phyloP scores from a whole-genome alignment of 2,329 filamentous ascomycete species.

The Lizonia empirigonia region DNA sequence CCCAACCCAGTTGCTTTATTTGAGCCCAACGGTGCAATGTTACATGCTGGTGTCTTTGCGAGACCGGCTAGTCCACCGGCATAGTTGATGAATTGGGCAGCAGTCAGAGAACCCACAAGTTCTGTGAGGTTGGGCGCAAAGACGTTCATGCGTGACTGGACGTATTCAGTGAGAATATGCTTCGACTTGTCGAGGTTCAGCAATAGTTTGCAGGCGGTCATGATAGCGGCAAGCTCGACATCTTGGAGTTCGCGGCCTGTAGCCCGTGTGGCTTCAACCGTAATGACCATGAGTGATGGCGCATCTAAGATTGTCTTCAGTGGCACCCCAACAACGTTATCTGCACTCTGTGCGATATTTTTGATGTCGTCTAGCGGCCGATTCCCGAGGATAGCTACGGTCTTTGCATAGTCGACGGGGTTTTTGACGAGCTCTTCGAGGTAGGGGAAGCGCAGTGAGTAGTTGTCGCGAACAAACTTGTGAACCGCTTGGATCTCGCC shows the following conservation, averaged over 20 bases:
- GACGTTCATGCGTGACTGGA: slow-evolving; percentile 94
- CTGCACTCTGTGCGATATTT: slow-evolving; percentile 72
- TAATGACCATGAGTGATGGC: slow-evolving; percentile 92
- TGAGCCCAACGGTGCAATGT: slow-evolving; percentile 86
- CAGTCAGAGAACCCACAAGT: slow-evolving; percentile 88
- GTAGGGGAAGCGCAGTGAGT: slow-evolving; percentile 91
- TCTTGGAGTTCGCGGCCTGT: slow-evolving; percentile 77
- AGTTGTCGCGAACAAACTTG: slow-evolving; percentile 96
- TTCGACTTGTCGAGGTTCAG: slow-evolving; percentile 88
- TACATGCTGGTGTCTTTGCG: slow-evolving; percentile 91
- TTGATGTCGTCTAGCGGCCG: slow-evolving; percentile 90
- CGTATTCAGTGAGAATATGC: slow-evolving; percentile 85
- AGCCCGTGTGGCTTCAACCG: slow-evolving; percentile 89
- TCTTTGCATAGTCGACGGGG: slow-evolving; percentile 92
- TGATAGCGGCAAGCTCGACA: slow-evolving; percentile 75
- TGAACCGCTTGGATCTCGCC: slow-evolving; percentile 91
- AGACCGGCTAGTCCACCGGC: slow-evolving; percentile 87
- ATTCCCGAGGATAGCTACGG: slow-evolving; percentile 91
- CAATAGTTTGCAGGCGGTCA: slow-evolving; percentile 83
- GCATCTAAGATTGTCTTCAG: slow-evolving; percentile 84
- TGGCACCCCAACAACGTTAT: slow-evolving; percentile 77
- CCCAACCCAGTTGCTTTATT: slow-evolving; percentile 83
- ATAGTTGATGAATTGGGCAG: slow-evolving; percentile 94
- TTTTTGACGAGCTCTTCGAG: slow-evolving; percentile 89
- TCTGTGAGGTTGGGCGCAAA: slow-evolving; percentile 94